Percentiles rank a stretch among this genome's conserved stretches.
Evolutionary conservation across 768 basidiomycete species (phyloP).

Genomic region (Thelephora ganbajun): DNA sequence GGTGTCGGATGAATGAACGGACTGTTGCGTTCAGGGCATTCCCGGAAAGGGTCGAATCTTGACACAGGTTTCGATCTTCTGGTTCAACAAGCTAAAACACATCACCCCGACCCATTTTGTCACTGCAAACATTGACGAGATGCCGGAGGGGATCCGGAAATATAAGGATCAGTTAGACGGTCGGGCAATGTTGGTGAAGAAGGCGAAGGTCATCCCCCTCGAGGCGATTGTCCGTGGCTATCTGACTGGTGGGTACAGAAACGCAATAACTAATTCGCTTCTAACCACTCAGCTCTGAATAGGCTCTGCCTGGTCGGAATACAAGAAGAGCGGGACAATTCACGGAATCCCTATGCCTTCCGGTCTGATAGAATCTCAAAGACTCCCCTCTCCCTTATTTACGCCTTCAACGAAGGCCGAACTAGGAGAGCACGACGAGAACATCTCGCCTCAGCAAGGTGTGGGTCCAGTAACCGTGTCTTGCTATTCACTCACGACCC

Average conservation of each 20-base stretch:
- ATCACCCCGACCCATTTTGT: slow-evolving; percentile 88
- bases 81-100: slow-evolving; percentile 73
- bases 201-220: slow-evolving; percentile 77
- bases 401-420: slow-evolving; percentile 98
- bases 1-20: neutral
- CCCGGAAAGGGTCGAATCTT: slow-evolving; percentile 87
- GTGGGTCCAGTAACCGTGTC: slow-evolving; percentile 6
- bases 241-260: slow-evolving; percentile 54
- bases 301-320: slow-evolving; percentile 97
- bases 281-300: neutral
- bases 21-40: slow-evolving; percentile 53
- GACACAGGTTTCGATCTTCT: slow-evolving; percentile 85
- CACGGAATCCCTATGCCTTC: slow-evolving; percentile 70
- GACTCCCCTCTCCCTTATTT: slow-evolving; percentile 72
- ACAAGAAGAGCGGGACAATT: slow-evolving; percentile 75
- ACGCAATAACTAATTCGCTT: neutral
- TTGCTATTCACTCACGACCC: neutral
- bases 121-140: slow-evolving; percentile 58
- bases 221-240: slow-evolving; percentile 97
- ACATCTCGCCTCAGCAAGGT: slow-evolving; percentile 96
- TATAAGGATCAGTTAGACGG: slow-evolving; percentile 71
- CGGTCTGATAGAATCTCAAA: slow-evolving; percentile 75
- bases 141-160: slow-evolving; percentile 67
- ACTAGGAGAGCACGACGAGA: slow-evolving; percentile 89
- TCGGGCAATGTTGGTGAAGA: slow-evolving; percentile 82